Percentiles rank a stretch among this genome's conserved stretches.
Evolutionary conservation across 192 early-diverging fungal species (phyloP).

Genomic region (Backusella morwellensis): DNA sequence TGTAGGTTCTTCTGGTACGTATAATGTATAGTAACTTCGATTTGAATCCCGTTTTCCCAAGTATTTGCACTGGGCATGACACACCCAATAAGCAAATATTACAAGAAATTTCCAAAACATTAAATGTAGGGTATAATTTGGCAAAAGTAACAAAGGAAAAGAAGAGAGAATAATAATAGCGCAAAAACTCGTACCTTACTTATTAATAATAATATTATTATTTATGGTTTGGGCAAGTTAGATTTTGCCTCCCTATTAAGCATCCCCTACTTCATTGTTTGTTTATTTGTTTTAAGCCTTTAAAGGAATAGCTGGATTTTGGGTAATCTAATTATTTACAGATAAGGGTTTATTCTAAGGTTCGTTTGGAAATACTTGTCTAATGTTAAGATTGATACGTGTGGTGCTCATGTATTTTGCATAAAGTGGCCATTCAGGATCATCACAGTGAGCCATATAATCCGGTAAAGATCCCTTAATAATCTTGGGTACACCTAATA

Average conservation of each 20-base stretch:
- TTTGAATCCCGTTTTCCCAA: not conserved
- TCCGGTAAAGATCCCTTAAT: slow-evolving; percentile 67
- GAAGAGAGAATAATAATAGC: not conserved
- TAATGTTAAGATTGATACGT: slow-evolving; percentile 88
- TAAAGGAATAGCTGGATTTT: not conserved
- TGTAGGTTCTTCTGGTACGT: not conserved
- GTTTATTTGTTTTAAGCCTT: not conserved
- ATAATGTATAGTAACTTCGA: slow-evolving; percentile 1
- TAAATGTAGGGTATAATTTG: not conserved
- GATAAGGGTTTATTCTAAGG: not conserved
- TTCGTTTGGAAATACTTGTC: slow-evolving; percentile 59
- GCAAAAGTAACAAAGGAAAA: not conserved
- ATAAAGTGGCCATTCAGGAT: slow-evolving; percentile 63
- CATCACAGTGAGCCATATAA: slow-evolving; percentile 47
- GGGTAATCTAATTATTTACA: not conserved
- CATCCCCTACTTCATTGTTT: not conserved
- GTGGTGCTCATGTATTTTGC: slow-evolving; percentile 64
- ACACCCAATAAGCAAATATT: not conserved
- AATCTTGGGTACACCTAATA: slow-evolving; percentile 71
- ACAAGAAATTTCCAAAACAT: not conserved
- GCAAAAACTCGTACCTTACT: not conserved
- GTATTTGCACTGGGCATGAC: not conserved
- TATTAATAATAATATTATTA: not conserved
- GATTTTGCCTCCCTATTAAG: not conserved
- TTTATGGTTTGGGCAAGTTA: not conserved